These are phyloP conservation scores for Blastocystis sp. DNA, from an alignment of 352 stramenopile genomes.

Conservation along the genomic window DNA sequence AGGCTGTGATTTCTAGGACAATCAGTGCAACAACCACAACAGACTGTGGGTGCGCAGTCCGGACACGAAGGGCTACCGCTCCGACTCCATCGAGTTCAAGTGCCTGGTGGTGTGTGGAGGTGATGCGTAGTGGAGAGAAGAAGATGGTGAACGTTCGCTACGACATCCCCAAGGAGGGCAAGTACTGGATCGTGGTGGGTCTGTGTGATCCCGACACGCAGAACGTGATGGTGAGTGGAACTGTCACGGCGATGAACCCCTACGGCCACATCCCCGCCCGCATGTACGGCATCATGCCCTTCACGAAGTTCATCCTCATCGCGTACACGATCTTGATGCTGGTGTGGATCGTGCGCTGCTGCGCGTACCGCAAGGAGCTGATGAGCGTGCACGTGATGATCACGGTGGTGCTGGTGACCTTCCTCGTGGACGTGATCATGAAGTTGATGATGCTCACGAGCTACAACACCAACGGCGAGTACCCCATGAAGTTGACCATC, in stretches of 20 bases:
- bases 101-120: background rate
- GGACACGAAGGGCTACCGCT: background rate
- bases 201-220: constrained; percentile 54
- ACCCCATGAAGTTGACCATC: constrained; percentile 23
- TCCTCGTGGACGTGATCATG: constrained; percentile 51
- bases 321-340: constrained; percentile 49
- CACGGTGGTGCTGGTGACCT: constrained; percentile 60
- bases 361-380: constrained; percentile 65
- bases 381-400: constrained; percentile 74
- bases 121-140: constrained; percentile 61
- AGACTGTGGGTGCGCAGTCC: constrained; percentile 19
- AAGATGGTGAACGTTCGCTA: constrained; percentile 34
- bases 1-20: constrained; percentile 4
- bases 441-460: constrained; percentile 33
- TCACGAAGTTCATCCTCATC: constrained; percentile 57
- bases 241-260: constrained; percentile 60
- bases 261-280: constrained; percentile 70
- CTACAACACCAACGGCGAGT: constrained; percentile 46
- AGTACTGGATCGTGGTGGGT: constrained; percentile 71
- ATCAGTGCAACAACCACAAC: constrained; percentile 59
- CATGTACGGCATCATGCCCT: constrained; percentile 70
- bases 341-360: constrained; percentile 64
- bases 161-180: constrained; percentile 67
- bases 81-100: constrained; percentile 33
- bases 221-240: constrained; percentile 45